Evolutionary conservation across 805 yeast species (phyloP), one percentile per base, ranked within the genome.

Genomic region (Kodamaea hsintzibuensis): DNA sequence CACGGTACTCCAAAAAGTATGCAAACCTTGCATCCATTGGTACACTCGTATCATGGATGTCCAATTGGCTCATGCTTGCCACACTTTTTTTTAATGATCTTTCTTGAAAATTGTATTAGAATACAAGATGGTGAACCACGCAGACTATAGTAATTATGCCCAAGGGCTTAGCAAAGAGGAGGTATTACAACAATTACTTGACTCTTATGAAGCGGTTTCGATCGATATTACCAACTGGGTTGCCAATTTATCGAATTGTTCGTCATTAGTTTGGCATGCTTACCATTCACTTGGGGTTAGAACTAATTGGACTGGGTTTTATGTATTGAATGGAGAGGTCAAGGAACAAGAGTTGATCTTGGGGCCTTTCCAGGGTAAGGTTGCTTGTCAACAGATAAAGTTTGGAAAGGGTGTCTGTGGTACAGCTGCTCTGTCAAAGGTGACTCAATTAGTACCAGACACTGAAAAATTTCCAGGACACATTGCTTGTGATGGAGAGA

Each of bases 291-390:
- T 89, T 19, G 69, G 70, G 1, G 60, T 69, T 12, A 73, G 74
- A 0, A 89, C 92, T 9, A 93, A 93, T 68, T 93, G 99, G 99
- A 83, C 96, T 0, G 99, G 99, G 0, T 91, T 95, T 67, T 93
- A 93, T 63, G 82, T 89, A 1, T 60, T 77, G 14, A 78, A 82
- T 51, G 68, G 74, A 2, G 62, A 66, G 10, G 67, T 63, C 22
- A 47, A 30, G n/a, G 47, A 60, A 0, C 47, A 66, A 1, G 83
- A 80, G 62, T 74, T 95, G 50, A 78, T 89, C 18, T 74, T 93
- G 39, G 99, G 96, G 0, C 99, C 99, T 12, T 93, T 93, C 69
- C 96, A 90, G 69, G 99, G 99, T 3, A 91, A 91, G 68, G 98
- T 93, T 2, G 98, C 98, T 0, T 93, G 99, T 63, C 98, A 95